Percentiles rank a stretch among this genome's conserved stretches.
Evolutionary conservation across 1,284 basidiomycete species (phyloP).

Genomic region (Papiliotrema flavescens): DNA sequence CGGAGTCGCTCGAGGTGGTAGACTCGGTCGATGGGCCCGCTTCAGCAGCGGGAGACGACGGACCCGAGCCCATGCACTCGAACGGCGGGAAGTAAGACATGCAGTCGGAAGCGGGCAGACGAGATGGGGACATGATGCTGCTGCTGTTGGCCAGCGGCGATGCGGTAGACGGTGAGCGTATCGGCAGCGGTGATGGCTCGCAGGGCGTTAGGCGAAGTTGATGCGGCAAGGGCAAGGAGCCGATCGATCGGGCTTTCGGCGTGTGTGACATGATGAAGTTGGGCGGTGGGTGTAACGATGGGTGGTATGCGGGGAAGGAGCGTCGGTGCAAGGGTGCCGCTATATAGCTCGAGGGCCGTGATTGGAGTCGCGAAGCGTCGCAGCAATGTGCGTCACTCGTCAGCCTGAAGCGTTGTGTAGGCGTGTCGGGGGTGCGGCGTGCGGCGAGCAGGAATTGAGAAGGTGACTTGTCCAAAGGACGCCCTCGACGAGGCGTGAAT

Average conservation of each 20-base stretch:
- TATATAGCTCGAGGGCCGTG: no score
- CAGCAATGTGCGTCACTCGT: no score
- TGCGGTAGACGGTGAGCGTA: slow-evolving; percentile 4
- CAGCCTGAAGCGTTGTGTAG: no score
- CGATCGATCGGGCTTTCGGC: slow-evolving; percentile 24
- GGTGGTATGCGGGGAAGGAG: no score
- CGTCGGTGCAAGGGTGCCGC: no score
- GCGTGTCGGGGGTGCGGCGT: no score
- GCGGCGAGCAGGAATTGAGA: background rate
- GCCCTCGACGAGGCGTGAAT: no score
- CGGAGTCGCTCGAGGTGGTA: background rate
- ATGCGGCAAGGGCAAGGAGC: slow-evolving; percentile 8
- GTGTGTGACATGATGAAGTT: slow-evolving; percentile 2
- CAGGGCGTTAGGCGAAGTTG: slow-evolving; percentile 1
- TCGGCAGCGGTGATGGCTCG: background rate
- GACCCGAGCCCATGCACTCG: slow-evolving; percentile 25
- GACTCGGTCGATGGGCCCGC: background rate
- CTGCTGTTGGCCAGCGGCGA: background rate
- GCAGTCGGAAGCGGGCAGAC: slow-evolving; percentile 26
- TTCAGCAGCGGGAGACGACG: slow-evolving; percentile 1
- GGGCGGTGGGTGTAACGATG: no score
- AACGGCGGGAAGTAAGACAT: slow-evolving; percentile 37
- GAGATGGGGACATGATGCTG: slow-evolving; percentile 16
- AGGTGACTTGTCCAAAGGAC: background rate
- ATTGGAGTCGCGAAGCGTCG: no score